Evolutionary conservation across 139 green algal species (phyloP), one percentile per base, ranked within the genome.

Genomic region (Microglena sp.): DNA sequence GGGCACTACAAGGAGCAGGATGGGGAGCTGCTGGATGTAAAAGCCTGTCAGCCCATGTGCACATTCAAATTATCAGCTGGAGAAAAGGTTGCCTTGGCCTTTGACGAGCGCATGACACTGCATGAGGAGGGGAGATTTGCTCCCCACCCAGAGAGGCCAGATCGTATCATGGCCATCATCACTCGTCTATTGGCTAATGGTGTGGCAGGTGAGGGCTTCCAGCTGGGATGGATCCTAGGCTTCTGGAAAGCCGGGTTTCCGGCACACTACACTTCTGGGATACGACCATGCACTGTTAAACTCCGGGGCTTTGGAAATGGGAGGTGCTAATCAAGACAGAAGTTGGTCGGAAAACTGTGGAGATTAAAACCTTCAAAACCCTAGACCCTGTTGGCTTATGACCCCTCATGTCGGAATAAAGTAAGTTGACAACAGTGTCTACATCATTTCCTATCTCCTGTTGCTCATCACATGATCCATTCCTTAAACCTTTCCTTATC

Each of bases 111-210:
- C 33, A 86, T 77, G 70, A 57, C 60, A 62, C 67, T 72, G 63
- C 64, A 73, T 55, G 67, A 78, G 33, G 43, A 75, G 33, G 67
- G 53, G 8, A 27, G 45, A 27, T 28, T 62, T 62, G 36, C 40
- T 1, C 70, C 70, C 1, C 69, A 82, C 59, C 79, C 77, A 27
- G 79, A 86, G 67, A 67, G 86, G 1, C 82, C 86, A 26, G 86
- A 93, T 72, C 74, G 86, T 4, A 55, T 93, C 30, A 72, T 68
- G 5, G 83, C 85, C 22, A 75, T 93, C 24, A 78, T 90, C 69
- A 74, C 79, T 0, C 71, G 86, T 7, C 62, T 93, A 36, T 59
- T 71, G 3, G 57, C 60, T 0, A 66, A 71, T 1, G 79, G 85
- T 0, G 60, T 89, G 1, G 62, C 67, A 64, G 55, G 60, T 72